Evolutionary conservation across 192 early-diverging fungal species (phyloP), one percentile per base, ranked within the genome.

Genomic region (Paraglomus brasilianum): DNA sequence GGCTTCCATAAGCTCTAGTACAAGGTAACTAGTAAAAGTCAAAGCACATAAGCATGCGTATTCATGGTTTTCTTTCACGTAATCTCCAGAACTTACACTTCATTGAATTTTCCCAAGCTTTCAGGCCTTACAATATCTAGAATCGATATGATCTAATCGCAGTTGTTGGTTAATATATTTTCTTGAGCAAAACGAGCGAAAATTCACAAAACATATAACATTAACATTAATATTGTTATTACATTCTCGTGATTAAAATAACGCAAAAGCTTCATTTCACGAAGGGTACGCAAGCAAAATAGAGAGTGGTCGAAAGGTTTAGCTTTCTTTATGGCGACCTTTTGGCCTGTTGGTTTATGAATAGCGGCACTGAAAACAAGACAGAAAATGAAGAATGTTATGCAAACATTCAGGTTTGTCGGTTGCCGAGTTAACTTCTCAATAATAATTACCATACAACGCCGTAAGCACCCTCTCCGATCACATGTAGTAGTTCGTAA

Each of bases 1-100:
- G 36, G 97, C 95, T 80, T 99, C 97, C 97, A 99, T 99, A 19
- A 99, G 78, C 71, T 95, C 97, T 81, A 97, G 94, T 39, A 97
- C 95, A 71, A 99, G 82, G 72, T 98, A 97, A 8, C 82, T 83
- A 66, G 17, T 64, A 71, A 2, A 9, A 19, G 38, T 21, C 17
- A 21, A 24, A 24, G 14, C 19, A n/a, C n/a, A 59, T 8, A 39
- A 56, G 5, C 13, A 36, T 55, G 4, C 40, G 13, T 47, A 39
- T 46, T 56, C 56, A 40, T 61, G 49, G 30, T n/a, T 50, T 50
- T 39, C 10, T 45, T 4, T 19, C 56, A 9, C 61, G 50, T 38
- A 22, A 13, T 17, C 17, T 13, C 10, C 0, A 42, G 22, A 24
- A 73, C 82, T 78, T 72, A 89, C 80, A 98, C 88, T 78, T 98